Base-by-base conservation (phyloP, 2,329 filamentous ascomycete genomes). In the Cordyceps tenuipes region DNA sequence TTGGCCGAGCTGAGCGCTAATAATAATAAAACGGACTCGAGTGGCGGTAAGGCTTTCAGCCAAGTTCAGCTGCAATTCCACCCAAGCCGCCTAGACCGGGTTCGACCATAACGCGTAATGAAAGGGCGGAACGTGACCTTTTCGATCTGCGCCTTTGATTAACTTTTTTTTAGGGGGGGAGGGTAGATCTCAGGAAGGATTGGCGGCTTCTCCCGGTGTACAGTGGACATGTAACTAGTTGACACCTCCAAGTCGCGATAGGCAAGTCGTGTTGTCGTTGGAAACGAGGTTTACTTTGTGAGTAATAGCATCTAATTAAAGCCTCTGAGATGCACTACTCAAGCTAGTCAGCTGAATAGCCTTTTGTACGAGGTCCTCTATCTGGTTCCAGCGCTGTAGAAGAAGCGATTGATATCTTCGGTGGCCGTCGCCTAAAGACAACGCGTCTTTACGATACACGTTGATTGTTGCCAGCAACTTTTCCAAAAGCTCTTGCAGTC, bases 11-110 rank as follows among this genome's bases (percentile, higher is more conserved):
- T 19, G 31, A 39, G 55, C 55, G 56, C 56, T 51, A 23, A 23
- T 23, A 23, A 23, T 23, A 4, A 23, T 23, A 58, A 51, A 51
- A 12, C 17, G 21, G 55, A 17, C 12, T n/a, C 23, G 5, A 13
- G 57, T 47, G 36, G 57, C 49, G 48, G 57, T 29, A 59, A 51
- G 57, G 57, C 57, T n/a, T 59, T 59, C 57, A 59, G 57, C 57
- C 39, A 36, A 29, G n/a, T 52, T 59, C 57, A 59, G 57, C 57
- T 59, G 39, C 29, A 46, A 53, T 59, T 49, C 57, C 41, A 47
- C 41, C 36, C 5, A n/a, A 19, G n/a, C 26, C 41, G 29, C 12
- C 57, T 59, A 59, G 48, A 52, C 57, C 49, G 26, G 26, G 39
- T 59, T 59, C 3, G 57, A 59, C 19, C 50, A 21, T 26, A 53